Percentiles rank a stretch among this genome's conserved stretches.
These are phyloP conservation scores for Microdochium trichocladiopsis DNA, from an alignment of 2,329 filamentous ascomycete genomes.

Conservation along the genomic window DNA sequence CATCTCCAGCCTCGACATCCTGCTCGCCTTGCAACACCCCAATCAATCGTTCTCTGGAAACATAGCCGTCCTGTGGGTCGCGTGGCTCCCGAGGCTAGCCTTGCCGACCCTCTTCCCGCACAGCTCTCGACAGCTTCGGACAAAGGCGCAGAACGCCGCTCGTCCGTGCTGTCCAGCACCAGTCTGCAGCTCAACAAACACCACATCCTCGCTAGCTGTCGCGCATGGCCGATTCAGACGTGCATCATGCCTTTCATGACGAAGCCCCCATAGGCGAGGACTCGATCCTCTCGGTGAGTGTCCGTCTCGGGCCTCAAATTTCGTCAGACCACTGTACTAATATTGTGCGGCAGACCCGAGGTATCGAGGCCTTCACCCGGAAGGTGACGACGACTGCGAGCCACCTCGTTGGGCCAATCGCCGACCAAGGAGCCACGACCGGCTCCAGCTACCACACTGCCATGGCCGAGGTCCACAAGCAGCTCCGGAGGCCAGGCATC, in stretches of 20 bases:
- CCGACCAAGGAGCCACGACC: slow-evolving; percentile 33
- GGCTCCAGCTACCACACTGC: slow-evolving; percentile 74
- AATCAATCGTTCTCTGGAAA: too few species aligned
- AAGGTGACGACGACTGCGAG: slow-evolving; percentile 93
- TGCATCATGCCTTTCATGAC: slow-evolving; percentile 23
- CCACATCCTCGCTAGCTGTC: slow-evolving; percentile 6
- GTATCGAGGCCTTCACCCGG: slow-evolving; percentile 85
- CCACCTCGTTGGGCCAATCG: slow-evolving; percentile 71
- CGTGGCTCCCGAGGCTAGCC: neutral
- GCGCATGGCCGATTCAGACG: slow-evolving; percentile 25
- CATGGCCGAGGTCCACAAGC: slow-evolving; percentile 82
- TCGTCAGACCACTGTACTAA: neutral
- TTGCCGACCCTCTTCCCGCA: neutral
- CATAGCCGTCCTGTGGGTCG: neutral
- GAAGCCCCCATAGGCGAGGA: slow-evolving; percentile 23
- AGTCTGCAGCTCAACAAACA: neutral
- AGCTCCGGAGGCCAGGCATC: slow-evolving; percentile 74
- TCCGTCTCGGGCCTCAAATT: neutral
- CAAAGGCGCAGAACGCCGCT: neutral
- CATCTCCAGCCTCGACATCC: too few species aligned
- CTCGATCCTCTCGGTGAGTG: slow-evolving; percentile 21
- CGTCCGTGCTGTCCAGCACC: neutral
- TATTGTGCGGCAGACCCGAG: slow-evolving; percentile 56
- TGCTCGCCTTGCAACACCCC: too few species aligned
- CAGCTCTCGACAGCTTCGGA: neutral